Percentiles rank a stretch among this genome's conserved stretches.
Evolutionary conservation across 495 filamentous ascomycete species (phyloP).

Genomic region (Penicillium lividum): DNA sequence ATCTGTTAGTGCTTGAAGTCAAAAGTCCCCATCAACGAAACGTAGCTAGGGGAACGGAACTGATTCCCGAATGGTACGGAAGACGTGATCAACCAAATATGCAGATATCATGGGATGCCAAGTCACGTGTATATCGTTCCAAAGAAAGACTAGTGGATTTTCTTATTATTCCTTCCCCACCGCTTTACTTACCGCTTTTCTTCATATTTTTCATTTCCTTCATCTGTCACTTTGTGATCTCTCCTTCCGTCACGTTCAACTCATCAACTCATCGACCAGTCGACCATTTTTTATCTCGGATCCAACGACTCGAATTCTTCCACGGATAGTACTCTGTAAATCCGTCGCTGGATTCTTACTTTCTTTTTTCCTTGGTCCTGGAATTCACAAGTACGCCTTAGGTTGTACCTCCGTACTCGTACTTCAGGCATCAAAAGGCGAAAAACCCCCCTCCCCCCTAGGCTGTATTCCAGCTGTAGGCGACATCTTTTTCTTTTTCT

Average conservation of each 20-base stretch:
- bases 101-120: too few relatives aligned
- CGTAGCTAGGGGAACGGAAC: too few relatives aligned
- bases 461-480: constrained; percentile 52
- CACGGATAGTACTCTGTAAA: constrained; percentile 30
- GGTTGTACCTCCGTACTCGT: constrained; percentile 35
- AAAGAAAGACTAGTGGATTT: not conserved
- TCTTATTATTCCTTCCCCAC: not conserved
- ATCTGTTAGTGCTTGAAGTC: too few relatives aligned
- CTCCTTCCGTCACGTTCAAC: not conserved
- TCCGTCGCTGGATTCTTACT: constrained; percentile 18
- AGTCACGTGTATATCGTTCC: too few relatives aligned
- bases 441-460: constrained; percentile 31
- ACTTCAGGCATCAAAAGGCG: constrained; percentile 27
- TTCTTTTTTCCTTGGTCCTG: constrained; percentile 10
- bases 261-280: not conserved
- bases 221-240: not conserved
- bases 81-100: too few relatives aligned
- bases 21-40: too few relatives aligned
- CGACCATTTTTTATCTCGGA: constrained; percentile 18
- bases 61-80: too few relatives aligned
- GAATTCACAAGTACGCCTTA: constrained; percentile 30
- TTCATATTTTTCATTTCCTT: not conserved
- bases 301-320: constrained; percentile 4
- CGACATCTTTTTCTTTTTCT: constrained; percentile 29
- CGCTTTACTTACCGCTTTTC: too few relatives aligned